phyloP scores from a whole-genome alignment of 768 basidiomycete genomes.

The Termitomyces sp. region DNA sequence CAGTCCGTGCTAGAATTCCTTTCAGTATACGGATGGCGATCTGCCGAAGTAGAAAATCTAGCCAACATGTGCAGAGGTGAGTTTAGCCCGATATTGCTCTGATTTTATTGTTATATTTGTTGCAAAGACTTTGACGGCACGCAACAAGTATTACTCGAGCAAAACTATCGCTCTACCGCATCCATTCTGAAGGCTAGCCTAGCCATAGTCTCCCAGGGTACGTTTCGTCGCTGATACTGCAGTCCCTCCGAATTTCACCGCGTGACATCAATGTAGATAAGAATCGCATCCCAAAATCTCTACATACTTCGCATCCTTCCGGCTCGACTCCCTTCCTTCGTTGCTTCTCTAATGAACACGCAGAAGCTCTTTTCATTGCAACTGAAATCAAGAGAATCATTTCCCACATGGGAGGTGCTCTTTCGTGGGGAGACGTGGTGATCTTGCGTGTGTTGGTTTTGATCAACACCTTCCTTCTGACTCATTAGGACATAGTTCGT shows the following conservation, averaged over 20 bases:
- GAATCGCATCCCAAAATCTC: conserved; percentile 65
- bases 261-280: conserved; percentile 44
- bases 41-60: conserved; percentile 73
- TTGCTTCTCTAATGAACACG: conserved; percentile 45
- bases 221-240: conserved; percentile 1
- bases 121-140: conserved; percentile 58
- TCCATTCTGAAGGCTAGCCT: conserved; percentile 68
- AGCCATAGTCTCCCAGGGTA: conserved; percentile 81
- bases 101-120: neutral
- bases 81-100: neutral
- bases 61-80: conserved; percentile 63
- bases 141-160: conserved; percentile 68
- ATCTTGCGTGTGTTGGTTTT: conserved; percentile 57
- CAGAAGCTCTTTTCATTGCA: conserved; percentile 69
- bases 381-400: conserved; percentile 71
- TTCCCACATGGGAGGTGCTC: conserved; percentile 66
- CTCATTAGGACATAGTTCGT: conserved; percentile 46
- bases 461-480: neutral
- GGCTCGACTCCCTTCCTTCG: conserved; percentile 59
- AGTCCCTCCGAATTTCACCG: neutral
- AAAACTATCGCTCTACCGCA: conserved; percentile 84
- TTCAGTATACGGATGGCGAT: conserved; percentile 81
- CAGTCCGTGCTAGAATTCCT: conserved; percentile 1
- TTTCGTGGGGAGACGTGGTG: conserved; percentile 74
- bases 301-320: conserved; percentile 61